Evolutionary conservation across 1,284 basidiomycete genomes (phyloP), one percentile per base, ranked within the genome.

Genomic region (Ustilago hordei): DNA sequence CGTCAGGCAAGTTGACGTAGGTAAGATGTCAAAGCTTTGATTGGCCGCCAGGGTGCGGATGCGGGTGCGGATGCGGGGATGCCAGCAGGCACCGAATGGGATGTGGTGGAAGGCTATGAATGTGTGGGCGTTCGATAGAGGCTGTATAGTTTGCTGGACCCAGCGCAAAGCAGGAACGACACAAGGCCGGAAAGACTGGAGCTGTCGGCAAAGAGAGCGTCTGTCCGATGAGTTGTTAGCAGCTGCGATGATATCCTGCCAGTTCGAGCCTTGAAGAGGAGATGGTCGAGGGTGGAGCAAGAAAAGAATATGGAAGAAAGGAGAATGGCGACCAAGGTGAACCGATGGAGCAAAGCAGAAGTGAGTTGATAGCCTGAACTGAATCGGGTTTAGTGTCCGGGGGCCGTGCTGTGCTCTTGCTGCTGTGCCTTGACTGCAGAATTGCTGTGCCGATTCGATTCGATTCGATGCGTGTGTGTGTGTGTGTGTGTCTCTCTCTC

Each of bases 401-500:
- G 23, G 31, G 28, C 48, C 48, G 48, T 50, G 48, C 48, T 50
- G 11, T 50, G 23, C 28, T 50, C 28, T 50, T n/a, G 48, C 48
- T 50, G 28, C 31, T 50, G 48, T 50, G 48, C 48, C 31, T 50
- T 32, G 31, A 50, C 48, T 12, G 48, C 48, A 50, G 8, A 31
- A 28, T 28, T 32, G 52, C 34, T 54, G 52, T 54, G 34, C 52
- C 48, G 28, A 34, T 52, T 34, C 15, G 48, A 7, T 54, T 11
- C 34, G 45, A n/a, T 48, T 48, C 17, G 45, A 15, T 54, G 34
- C 23, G 31, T 34, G 50, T n/a, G 50, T 4, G 50, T n/a, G n/a
- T n/a, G n/a, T n/a, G 50, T 53, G 52, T 38, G 34, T 54, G 48
- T 50, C 3, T 50, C 28, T 32, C 31, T 48, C 4, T 39, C 38